These are phyloP conservation scores for Smittium culicis DNA, from an alignment of 371 early-diverging fungal genomes.

Conservation along the genomic window DNA sequence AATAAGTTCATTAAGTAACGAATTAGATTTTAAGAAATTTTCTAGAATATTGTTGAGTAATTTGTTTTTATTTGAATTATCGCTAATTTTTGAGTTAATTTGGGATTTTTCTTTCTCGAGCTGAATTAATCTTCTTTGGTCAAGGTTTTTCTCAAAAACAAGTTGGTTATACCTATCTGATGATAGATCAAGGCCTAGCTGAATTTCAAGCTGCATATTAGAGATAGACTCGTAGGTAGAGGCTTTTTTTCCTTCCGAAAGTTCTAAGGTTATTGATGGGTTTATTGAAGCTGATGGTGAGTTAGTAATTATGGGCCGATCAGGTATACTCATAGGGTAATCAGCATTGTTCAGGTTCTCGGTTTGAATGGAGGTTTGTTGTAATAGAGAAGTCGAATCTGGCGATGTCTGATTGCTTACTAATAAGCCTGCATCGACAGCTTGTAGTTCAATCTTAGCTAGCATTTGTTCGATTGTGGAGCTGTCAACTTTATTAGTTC, in stretches of 20 bases:
- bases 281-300: not conserved
- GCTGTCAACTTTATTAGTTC: not conserved
- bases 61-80: too few species aligned
- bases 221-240: not conserved
- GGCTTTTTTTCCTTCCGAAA: not conserved
- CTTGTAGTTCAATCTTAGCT: not conserved
- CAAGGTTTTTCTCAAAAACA: not conserved
- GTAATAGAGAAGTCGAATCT: not conserved
- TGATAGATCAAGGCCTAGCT: conserved; percentile 6
- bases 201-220: not conserved
- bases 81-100: too few species aligned
- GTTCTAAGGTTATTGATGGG: not conserved
- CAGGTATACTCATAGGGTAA: not conserved
- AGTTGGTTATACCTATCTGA: not conserved
- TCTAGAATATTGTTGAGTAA: too few species aligned
- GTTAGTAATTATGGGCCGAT: too few species aligned
- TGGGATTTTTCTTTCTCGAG: not conserved
- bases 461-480: conserved; percentile 7
- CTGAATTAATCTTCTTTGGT: not conserved
- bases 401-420: not conserved
- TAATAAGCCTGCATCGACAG: too few species aligned
- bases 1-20: too few species aligned
- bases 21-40: too few species aligned
- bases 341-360: not conserved
- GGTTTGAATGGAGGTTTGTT: not conserved